Conservation (phyloP, 805 yeast species). For the Ogataea corticis region DNA sequence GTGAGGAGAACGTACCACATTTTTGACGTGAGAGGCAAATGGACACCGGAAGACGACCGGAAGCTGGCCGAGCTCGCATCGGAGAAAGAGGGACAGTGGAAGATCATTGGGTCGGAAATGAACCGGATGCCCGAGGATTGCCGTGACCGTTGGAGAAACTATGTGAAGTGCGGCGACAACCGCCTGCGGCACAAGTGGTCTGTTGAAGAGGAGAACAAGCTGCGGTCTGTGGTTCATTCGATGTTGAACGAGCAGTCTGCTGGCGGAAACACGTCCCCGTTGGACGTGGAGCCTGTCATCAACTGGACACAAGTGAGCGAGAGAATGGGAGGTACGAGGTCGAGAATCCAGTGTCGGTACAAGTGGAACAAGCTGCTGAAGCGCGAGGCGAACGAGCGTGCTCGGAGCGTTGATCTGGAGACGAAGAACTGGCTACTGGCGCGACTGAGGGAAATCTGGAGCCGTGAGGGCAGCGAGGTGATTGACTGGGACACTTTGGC, state of each 20-base stretch:
- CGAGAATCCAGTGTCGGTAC: conserved; percentile 92
- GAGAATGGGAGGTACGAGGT: conserved; percentile 82
- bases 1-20: conserved; percentile 87
- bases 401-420: conserved; percentile 43
- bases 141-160: conserved; percentile 94
- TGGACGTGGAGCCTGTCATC: conserved; percentile 44
- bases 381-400: conserved; percentile 50
- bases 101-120: conserved; percentile 72
- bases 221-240: conserved; percentile 55
- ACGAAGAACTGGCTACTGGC: conserved; percentile 53
- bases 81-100: conserved; percentile 84
- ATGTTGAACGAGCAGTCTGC: conserved; percentile 42
- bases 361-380: conserved; percentile 86
- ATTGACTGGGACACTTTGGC: conserved; percentile 60
- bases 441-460: conserved; percentile 45
- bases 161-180: conserved; percentile 83
- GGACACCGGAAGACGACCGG: conserved; percentile 83
- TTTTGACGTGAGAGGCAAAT: conserved; percentile 83
- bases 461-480: conserved; percentile 39
- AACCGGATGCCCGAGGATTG: conserved; percentile 98
- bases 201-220: conserved; percentile 72
- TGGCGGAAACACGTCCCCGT: conserved; percentile 22
- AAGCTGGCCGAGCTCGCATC: conserved; percentile 61
- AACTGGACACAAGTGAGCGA: conserved; percentile 95
- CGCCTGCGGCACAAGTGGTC: conserved; percentile 80